phyloP scores from a whole-genome alignment of 148 eudicot species.

The Silene conica region DNA sequence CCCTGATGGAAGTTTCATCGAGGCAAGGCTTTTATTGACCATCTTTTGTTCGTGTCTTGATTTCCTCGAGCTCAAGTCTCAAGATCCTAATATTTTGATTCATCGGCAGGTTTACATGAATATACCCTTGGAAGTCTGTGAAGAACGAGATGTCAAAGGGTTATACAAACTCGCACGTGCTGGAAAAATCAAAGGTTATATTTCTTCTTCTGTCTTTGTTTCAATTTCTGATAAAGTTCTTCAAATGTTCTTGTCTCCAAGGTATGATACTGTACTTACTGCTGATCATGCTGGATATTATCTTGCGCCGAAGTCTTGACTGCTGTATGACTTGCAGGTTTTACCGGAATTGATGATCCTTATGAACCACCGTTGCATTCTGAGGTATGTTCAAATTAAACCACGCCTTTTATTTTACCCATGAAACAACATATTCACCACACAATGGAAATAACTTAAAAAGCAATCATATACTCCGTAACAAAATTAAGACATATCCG shows the following conservation, averaged over 20 bases:
- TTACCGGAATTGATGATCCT: constrained; percentile 96
- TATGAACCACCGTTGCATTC: constrained; percentile 79
- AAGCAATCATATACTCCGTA: too few species aligned
- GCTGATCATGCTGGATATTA: background rate
- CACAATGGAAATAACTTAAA: too few species aligned
- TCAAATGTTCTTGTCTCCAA: too few species aligned
- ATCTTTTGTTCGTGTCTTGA: background rate
- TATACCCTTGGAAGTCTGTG: constrained; percentile 82
- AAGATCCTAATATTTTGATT: constrained; percentile 6
- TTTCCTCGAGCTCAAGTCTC: too few species aligned
- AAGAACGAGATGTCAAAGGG: constrained; percentile 87
- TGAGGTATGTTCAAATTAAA: constrained; percentile 50
- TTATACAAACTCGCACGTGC: constrained; percentile 96
- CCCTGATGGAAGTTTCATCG: constrained; percentile 60
- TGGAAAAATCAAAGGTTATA: constrained; percentile 81
- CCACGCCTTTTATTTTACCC: background rate
- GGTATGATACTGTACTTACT: background rate
- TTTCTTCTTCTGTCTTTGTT: constrained; percentile 2
- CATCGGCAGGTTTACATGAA: constrained; percentile 75
- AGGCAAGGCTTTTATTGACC: constrained; percentile 40
- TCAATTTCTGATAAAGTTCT: background rate
- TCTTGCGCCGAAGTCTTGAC: background rate
- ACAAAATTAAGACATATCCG: too few species aligned
- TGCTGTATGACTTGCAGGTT: constrained; percentile 44
- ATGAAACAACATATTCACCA: too few species aligned